Base-by-base conservation (phyloP, 176 grass and related monocot genomes). In the Sorghum bicolor region DNA sequence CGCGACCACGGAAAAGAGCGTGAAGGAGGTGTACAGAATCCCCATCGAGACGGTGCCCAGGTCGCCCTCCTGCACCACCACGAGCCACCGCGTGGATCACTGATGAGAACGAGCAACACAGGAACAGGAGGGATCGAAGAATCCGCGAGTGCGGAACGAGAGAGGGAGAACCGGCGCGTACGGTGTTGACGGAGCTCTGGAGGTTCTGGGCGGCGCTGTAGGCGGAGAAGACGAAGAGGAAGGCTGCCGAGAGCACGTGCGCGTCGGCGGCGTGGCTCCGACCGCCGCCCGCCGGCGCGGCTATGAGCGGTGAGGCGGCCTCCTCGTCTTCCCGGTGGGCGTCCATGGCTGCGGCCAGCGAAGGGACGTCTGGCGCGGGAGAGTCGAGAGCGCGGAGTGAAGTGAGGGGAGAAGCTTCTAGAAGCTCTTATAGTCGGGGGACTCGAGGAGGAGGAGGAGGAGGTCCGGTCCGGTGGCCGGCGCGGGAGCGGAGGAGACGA, bases 221-320 rank as follows among this genome's bases (percentile, higher is more conserved):
- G 24, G 93, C 93, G 38, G 89, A 95, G 93, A 98, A 98, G 77
- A 96, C 65, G 85, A 94, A 95, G 28, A 98, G 65, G 96, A 98
- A 98, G 11, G 96, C 96, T 0, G 82, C 75, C 45, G 87, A 93
- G 77, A 98, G 93, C 61, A 95, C 67, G 76, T 90, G 93, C 67
- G 87, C 68, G 48, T 95, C 93, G 44, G 82, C 70, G 4, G 87
- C 88, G 83, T 92, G 89, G 74, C 84, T 93, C 72, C 63, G 74
- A 6, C 36, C 39, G 7, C 73, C 22, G 2, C 6, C 6, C 8
- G 4, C 15, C 19, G 30, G 10, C 44, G 57, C 45, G 34, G 75
- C 37, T 48, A 85, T 30, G 43, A 90, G 47, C 70, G 77, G 87
- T 22, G 72, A 5, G n/a, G 31, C 37, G 34, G 37, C 72, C 62